Conservation (phyloP, 805 yeast genomes). For the Ogataea trehaloabstinens region DNA sequence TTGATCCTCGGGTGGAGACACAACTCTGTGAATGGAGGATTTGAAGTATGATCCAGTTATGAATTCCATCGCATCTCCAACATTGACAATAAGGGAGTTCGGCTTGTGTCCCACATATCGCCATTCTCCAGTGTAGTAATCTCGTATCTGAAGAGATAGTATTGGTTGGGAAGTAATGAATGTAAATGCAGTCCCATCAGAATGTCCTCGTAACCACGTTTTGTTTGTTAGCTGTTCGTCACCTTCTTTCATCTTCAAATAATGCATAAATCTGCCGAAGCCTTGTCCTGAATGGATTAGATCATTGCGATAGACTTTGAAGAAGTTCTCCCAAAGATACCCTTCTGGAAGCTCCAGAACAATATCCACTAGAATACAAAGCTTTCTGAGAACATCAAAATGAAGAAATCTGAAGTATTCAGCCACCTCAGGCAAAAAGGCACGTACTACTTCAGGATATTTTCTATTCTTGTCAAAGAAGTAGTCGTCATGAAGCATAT, state of each 20-base stretch:
- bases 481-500: conserved; percentile 36
- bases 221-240: conserved; percentile 33
- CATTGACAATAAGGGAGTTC: conserved; percentile 38
- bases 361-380: conserved; percentile 41
- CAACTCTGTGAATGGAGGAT: conserved; percentile 46
- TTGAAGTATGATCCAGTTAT: conserved; percentile 46
- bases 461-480: conserved; percentile 25
- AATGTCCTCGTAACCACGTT: conserved; percentile 48
- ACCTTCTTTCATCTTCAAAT: conserved; percentile 33
- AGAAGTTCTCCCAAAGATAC: conserved; percentile 35
- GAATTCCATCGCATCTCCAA: conserved; percentile 42
- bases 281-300: conserved; percentile 37
- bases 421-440: conserved; percentile 39
- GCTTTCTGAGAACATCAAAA: conserved; percentile 34
- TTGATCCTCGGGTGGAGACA: conserved; percentile 46
- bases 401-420: conserved; percentile 40
- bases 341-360: conserved; percentile 49
- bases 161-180: conserved; percentile 42
- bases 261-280: conserved; percentile 37
- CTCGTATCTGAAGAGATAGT: conserved; percentile 39
- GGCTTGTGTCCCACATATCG: conserved; percentile 39
- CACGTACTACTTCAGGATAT: conserved; percentile 41
- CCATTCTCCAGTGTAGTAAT: conserved; percentile 37
- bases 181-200: conserved; percentile 41
- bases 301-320: conserved; percentile 34